Conservation (phyloP, 2,329 filamentous ascomycete genomes). For the Alternaria panax region DNA sequence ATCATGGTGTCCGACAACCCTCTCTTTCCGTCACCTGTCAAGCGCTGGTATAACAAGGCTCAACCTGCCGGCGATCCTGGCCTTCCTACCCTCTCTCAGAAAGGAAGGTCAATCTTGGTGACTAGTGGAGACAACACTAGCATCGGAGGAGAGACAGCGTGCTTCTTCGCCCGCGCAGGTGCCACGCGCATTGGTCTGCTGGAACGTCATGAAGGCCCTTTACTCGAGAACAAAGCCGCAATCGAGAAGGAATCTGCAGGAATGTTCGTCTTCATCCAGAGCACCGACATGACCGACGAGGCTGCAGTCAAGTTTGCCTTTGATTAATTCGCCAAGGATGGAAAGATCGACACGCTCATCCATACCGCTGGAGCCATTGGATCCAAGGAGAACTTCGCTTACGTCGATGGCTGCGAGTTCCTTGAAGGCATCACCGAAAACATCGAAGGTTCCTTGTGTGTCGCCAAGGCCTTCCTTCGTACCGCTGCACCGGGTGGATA, state of each 20-base stretch:
- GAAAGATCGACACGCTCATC: slow-evolving; percentile 33
- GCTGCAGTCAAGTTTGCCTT: slow-evolving; percentile 30
- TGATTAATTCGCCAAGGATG: slow-evolving; percentile 12
- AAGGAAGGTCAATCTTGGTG: slow-evolving; percentile 35
- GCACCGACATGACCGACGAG: slow-evolving; percentile 27
- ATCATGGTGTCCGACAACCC: slow-evolving; percentile 12
- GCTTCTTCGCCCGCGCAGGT: slow-evolving; percentile 55
- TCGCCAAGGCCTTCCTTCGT: slow-evolving; percentile 32
- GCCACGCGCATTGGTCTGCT: slow-evolving; percentile 55
- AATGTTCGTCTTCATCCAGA: slow-evolving; percentile 20
- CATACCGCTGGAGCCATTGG: slow-evolving; percentile 31
- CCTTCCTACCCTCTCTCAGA: slow-evolving; percentile 31
- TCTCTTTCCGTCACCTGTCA: slow-evolving; percentile 41
- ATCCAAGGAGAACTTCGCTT: slow-evolving; percentile 2
- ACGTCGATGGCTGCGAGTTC: slow-evolving; percentile 15
- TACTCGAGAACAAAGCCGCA: slow-evolving; percentile 47
- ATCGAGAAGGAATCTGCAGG: slow-evolving; percentile 28
- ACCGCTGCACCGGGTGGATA: slow-evolving; percentile 18
- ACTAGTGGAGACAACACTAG: slow-evolving; percentile 55
- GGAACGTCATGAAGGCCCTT: slow-evolving; percentile 49
- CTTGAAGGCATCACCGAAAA: slow-evolving; percentile 23
- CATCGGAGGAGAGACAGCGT: slow-evolving; percentile 56
- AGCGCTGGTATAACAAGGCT: slow-evolving; percentile 23
- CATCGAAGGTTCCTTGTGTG: slow-evolving; percentile 23
- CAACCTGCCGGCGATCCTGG: slow-evolving; percentile 43